Percentiles rank a stretch among this genome's conserved stretches.
phyloP scores from a whole-genome alignment of 2,329 filamentous ascomycete genomes.

The Gremmenia infestans region DNA sequence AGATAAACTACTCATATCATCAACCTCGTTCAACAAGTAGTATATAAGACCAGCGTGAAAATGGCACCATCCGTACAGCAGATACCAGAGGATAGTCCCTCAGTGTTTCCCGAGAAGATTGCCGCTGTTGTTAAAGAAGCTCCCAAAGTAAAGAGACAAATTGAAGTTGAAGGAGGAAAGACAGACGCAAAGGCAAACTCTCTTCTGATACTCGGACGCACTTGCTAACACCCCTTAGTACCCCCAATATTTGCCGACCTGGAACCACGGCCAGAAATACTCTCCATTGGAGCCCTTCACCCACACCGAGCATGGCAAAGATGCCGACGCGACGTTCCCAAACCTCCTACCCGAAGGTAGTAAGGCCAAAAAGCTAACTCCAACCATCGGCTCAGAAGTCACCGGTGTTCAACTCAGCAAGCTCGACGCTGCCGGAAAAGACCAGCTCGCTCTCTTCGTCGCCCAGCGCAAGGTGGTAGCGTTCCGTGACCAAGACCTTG shows the following conservation, averaged over 20 bases:
- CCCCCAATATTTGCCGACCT: conserved; percentile 66
- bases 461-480: conserved; percentile 71
- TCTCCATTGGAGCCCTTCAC: conserved; percentile 62
- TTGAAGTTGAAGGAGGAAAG: conserved; percentile 20
- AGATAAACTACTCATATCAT: too few species aligned
- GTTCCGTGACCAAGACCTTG: conserved; percentile 71
- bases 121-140: background rate
- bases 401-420: conserved; percentile 63
- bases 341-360: conserved; percentile 54
- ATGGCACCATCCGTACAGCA: conserved; percentile 19
- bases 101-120: conserved; percentile 3
- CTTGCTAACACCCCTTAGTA: conserved; percentile 39
- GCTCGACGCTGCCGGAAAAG: conserved; percentile 62
- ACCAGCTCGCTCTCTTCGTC: conserved; percentile 69
- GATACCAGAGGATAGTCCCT: conserved; percentile 5
- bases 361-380: conserved; percentile 57
- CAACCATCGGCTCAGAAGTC: conserved; percentile 67
- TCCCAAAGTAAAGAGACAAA: conserved; percentile 17
- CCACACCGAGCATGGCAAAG: conserved; percentile 67
- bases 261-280: conserved; percentile 59
- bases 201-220: background rate
- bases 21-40: too few species aligned
- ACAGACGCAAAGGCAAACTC: conserved; percentile 14
- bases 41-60: background rate
- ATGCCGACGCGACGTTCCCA: conserved; percentile 62